phyloP scores from a whole-genome alignment of 2,329 filamentous ascomycete genomes.

The Tolypocladium paradoxum region DNA sequence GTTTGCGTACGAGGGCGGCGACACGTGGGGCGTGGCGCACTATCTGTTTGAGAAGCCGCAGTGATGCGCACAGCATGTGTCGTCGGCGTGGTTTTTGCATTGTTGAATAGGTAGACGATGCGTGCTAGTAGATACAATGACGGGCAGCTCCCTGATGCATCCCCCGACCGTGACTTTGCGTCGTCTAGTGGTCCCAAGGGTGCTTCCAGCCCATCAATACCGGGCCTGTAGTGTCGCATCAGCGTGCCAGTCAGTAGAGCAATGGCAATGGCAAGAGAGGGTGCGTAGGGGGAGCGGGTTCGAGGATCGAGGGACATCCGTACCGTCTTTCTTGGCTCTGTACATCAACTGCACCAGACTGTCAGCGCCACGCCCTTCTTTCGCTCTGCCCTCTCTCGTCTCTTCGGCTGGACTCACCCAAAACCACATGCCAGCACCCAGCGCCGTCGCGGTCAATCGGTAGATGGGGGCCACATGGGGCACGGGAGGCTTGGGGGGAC shows the following conservation, averaged over 20 bases:
- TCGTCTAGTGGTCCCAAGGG: constrained; percentile 74
- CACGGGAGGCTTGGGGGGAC: constrained; percentile 28
- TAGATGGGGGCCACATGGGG: constrained; percentile 54
- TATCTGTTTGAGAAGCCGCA: constrained; percentile 52
- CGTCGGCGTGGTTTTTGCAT: neutral
- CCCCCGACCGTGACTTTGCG: neutral
- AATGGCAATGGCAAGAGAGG: neutral
- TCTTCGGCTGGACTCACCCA: constrained; percentile 54
- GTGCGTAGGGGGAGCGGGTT: neutral
- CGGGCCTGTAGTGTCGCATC: constrained; percentile 35
- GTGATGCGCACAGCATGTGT: neutral
- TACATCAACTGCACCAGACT: constrained; percentile 65
- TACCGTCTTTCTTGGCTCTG: constrained; percentile 89
- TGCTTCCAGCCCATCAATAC: constrained; percentile 89
- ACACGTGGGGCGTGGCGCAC: constrained; percentile 58
- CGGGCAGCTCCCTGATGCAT: neutral
- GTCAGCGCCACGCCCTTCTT: neutral
- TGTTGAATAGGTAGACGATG: neutral
- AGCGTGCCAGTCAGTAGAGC: neutral
- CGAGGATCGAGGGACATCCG: constrained; percentile 5
- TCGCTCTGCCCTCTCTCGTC: neutral
- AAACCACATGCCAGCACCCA: constrained; percentile 98
- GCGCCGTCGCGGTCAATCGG: constrained; percentile 72
- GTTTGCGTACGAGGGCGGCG: constrained; percentile 54
- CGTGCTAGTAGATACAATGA: neutral